phyloP scores from a whole-genome alignment of 148 eudicot species.

The Simmondsia chinensis region DNA sequence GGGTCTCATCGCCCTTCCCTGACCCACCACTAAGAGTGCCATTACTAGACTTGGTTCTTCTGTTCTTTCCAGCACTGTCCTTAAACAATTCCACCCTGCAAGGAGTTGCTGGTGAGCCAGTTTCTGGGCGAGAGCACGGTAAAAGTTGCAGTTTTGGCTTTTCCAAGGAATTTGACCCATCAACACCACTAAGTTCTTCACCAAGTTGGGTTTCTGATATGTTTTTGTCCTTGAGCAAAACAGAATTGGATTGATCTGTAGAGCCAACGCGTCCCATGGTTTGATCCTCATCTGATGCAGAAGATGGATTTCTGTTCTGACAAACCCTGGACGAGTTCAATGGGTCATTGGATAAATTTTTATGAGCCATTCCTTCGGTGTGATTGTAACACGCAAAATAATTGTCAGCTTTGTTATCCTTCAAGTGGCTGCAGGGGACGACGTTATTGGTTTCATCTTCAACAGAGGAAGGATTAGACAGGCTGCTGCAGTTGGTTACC shows the following conservation, averaged over 20 bases:
- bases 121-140: conserved; percentile 28
- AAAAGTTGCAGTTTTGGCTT: conserved; percentile 18
- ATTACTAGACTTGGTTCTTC: conserved; percentile 17
- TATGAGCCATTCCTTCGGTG: conserved; percentile 9
- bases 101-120: conserved; percentile 60
- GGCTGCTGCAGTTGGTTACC: conserved; percentile 64
- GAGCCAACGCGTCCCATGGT: conserved; percentile 6
- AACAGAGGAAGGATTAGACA: conserved; percentile 81
- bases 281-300: conserved; percentile 29
- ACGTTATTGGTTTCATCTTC: conserved; percentile 75
- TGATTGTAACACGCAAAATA: conserved; percentile 15
- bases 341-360: conserved; percentile 6
- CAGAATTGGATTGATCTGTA: conserved; percentile 11
- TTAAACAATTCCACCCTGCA: conserved; percentile 38
- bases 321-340: conserved; percentile 6
- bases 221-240: conserved; percentile 17
- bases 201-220: conserved; percentile 14
- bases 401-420: conserved; percentile 22
- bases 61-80: conserved; percentile 20
- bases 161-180: conserved; percentile 22
- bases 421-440: conserved; percentile 22
- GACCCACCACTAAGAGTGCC: conserved; percentile 20
- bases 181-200: conserved; percentile 29
- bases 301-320: conserved; percentile 12
- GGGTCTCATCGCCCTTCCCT: conserved; percentile 33